phyloP scores from a whole-genome alignment of 225 moss, liverwort and hornwort genomes.

The Polytrichum formosum region DNA sequence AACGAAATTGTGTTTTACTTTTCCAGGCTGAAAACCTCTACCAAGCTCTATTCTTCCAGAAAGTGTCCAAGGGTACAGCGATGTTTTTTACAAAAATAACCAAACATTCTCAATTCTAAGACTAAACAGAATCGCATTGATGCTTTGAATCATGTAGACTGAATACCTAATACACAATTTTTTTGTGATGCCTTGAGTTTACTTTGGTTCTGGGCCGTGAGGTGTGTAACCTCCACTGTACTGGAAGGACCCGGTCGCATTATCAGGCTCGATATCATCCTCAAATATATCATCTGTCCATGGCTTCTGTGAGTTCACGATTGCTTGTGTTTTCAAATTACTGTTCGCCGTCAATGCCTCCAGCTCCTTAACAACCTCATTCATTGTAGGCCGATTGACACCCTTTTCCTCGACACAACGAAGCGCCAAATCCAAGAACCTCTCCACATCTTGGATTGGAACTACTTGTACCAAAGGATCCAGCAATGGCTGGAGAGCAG shows the following conservation, averaged over 20 bases:
- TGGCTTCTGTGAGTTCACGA: slow-evolving; percentile 9
- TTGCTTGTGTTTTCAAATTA: slow-evolving; percentile 29
- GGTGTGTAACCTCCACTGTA: slow-evolving; percentile 40
- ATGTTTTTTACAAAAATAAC: too few relatives aligned
- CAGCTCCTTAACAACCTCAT: slow-evolving; percentile 64
- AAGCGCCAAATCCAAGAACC: slow-evolving; percentile 48
- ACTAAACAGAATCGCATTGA: too few relatives aligned
- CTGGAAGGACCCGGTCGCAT: slow-evolving; percentile 7
- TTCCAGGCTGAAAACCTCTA: too few relatives aligned
- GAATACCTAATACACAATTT: too few relatives aligned
- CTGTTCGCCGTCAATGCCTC: slow-evolving; percentile 39
- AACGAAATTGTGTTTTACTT: neutral
- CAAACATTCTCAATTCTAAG: too few relatives aligned
- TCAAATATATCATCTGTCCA: slow-evolving; percentile 31
- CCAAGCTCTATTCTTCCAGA: too few relatives aligned
- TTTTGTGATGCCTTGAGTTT: neutral
- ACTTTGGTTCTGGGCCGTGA: slow-evolving; percentile 18
- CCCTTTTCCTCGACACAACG: slow-evolving; percentile 55
- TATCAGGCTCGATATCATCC: neutral
- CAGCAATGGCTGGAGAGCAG: slow-evolving; percentile 38
- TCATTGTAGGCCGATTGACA: slow-evolving; percentile 55
- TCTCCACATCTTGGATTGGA: slow-evolving; percentile 32
- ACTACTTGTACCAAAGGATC: slow-evolving; percentile 48
- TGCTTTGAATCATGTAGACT: too few relatives aligned
- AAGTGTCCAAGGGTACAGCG: too few relatives aligned